These are phyloP conservation scores for Powellomyces hirtus DNA, from an alignment of 192 early-diverging fungal species.

Conservation along the genomic window DNA sequence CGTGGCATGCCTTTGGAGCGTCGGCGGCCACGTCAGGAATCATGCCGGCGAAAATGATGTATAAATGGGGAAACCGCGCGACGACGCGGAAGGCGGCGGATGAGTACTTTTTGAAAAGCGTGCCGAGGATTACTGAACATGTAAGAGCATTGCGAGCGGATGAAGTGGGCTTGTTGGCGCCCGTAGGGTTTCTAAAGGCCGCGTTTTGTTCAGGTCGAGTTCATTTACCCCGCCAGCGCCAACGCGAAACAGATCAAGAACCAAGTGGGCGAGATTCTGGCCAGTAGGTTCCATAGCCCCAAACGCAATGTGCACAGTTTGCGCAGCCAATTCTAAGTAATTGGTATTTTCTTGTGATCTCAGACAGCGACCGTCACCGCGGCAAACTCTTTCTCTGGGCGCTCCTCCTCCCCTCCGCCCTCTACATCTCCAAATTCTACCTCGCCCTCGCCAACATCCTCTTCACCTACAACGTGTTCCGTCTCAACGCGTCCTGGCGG, in stretches of 20 bases:
- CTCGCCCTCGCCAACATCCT: constrained; percentile 38
- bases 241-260: constrained; percentile 16
- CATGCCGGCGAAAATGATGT: background rate
- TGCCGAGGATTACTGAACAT: constrained; percentile 33
- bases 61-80: constrained; percentile 30
- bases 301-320: no score
- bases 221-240: constrained; percentile 21
- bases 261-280: constrained; percentile 30
- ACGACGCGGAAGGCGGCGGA: constrained; percentile 41
- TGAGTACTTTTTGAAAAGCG: constrained; percentile 51
- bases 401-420: constrained; percentile 30
- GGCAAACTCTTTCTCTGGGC: constrained; percentile 33
- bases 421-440: constrained; percentile 44
- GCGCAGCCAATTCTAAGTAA: no score
- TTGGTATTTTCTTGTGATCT: no score
- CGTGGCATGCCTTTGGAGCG: constrained; percentile 38
- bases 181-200: no score
- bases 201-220: no score
- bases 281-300: constrained; percentile 6
- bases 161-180: no score
- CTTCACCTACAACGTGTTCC: constrained; percentile 50
- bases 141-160: constrained; percentile 13
- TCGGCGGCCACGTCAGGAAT: background rate
- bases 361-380: constrained; percentile 29
- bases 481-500: constrained; percentile 40